A percentile compares a stretch with the other conserved stretches of the same genome.
phyloP scores from a whole-genome alignment of 2,329 filamentous ascomycete species.

The Stemphylium lycopersici region DNA sequence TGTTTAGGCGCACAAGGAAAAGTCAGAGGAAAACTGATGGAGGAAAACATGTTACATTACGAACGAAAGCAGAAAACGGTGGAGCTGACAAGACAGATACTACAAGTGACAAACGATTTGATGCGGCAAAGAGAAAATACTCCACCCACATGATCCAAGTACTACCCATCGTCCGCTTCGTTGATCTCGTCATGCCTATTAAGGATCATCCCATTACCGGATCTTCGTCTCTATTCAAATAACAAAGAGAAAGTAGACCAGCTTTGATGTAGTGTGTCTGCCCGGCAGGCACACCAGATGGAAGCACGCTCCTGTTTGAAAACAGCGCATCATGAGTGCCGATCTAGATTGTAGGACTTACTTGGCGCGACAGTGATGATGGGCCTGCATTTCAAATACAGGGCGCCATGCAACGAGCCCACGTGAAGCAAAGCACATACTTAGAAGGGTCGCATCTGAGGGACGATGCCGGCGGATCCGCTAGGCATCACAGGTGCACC shows the following conservation, averaged over 20 bases:
- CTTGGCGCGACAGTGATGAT: neutral
- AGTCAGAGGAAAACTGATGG: neutral
- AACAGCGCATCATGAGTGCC: slow-evolving; percentile 1
- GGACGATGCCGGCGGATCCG: slow-evolving; percentile 30
- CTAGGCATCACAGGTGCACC: slow-evolving; percentile 29
- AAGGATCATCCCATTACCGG: slow-evolving; percentile 6
- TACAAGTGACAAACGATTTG: slow-evolving; percentile 6
- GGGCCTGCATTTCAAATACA: slow-evolving; percentile 1
- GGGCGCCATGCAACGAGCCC: slow-evolving; percentile 8
- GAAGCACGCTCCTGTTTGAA: neutral
- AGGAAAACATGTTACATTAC: slow-evolving; percentile 19
- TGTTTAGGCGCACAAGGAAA: neutral
- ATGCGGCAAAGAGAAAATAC: slow-evolving; percentile 7
- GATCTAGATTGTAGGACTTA: neutral
- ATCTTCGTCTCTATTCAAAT: neutral
- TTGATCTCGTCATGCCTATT: slow-evolving; percentile 2
- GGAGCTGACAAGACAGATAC: neutral
- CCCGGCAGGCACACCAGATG: slow-evolving; percentile 2
- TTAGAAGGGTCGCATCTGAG: slow-evolving; percentile 41
- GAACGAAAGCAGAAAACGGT: neutral
- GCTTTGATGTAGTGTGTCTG: neutral
- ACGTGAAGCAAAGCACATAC: neutral
- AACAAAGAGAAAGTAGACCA: neutral
- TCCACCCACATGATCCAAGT: slow-evolving; percentile 3
- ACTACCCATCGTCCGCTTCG: neutral